Conservation (phyloP, 768 basidiomycete species). For the Hygrophorus russula region DNA sequence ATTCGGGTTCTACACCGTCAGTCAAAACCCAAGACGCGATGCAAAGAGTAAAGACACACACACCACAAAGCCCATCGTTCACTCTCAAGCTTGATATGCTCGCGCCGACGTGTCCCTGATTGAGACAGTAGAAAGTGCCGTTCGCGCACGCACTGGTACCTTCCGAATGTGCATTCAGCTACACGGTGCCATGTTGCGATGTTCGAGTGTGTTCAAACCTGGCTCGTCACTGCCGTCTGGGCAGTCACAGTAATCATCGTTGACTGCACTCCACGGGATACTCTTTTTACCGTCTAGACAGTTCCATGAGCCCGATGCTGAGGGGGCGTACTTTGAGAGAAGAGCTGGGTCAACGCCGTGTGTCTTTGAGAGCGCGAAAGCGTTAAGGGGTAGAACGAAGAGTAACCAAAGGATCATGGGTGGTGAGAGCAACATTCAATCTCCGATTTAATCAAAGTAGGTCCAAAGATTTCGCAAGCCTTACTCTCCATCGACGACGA, state of each 20-base stretch:
- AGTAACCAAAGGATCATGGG: slow-evolving; percentile 43
- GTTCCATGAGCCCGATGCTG: slow-evolving; percentile 48
- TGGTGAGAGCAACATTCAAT: neutral
- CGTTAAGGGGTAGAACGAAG: slow-evolving; percentile 26
- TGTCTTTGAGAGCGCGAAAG: slow-evolving; percentile 35
- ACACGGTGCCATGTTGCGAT: neutral
- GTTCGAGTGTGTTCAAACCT: slow-evolving; percentile 33
- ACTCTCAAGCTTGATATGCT: slow-evolving; percentile 74
- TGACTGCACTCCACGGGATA: slow-evolving; percentile 73
- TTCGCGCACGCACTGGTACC: slow-evolving; percentile 81
- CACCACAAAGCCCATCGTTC: slow-evolving; percentile 89
- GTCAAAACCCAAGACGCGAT: slow-evolving; percentile 2
- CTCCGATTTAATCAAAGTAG: too few relatives aligned
- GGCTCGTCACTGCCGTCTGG: slow-evolving; percentile 93
- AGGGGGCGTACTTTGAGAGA: slow-evolving; percentile 43
- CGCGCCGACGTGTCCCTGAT: slow-evolving; percentile 79
- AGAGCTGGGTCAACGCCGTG: slow-evolving; percentile 49
- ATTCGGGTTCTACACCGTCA: slow-evolving; percentile 59
- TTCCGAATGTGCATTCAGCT: slow-evolving; percentile 17
- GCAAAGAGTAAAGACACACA: slow-evolving; percentile 15
- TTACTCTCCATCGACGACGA: neutral
- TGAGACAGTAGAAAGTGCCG: slow-evolving; percentile 72
- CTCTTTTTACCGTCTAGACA: slow-evolving; percentile 75
- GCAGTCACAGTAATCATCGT: slow-evolving; percentile 95
- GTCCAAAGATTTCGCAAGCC: neutral